phyloP scores from a whole-genome alignment of 805 yeast species.

The Candida parachauliodes region DNA sequence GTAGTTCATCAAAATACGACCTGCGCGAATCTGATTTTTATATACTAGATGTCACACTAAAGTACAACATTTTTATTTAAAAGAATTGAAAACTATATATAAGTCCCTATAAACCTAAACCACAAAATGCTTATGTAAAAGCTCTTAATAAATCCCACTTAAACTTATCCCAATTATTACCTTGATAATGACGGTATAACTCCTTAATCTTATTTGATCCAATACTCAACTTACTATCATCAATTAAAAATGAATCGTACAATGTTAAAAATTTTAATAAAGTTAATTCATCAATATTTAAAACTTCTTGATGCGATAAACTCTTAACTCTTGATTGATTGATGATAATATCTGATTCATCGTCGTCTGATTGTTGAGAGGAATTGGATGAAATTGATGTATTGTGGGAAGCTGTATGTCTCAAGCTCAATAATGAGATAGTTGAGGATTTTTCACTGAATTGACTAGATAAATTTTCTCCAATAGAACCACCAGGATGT shows the following conservation, averaged over 20 bases:
- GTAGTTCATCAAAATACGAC: too few relatives aligned
- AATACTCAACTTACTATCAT: constrained; percentile 7
- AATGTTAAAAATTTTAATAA: constrained; percentile 30
- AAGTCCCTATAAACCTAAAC: neutral
- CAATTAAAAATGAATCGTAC: constrained; percentile 29
- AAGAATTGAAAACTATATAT: neutral
- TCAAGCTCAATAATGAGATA: constrained; percentile 8
- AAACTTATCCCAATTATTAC: constrained; percentile 12
- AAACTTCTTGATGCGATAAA: constrained; percentile 8
- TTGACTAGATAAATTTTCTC: constrained; percentile 35
- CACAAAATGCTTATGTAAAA: neutral
- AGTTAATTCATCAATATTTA: constrained; percentile 25
- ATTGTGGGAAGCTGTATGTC: constrained; percentile 9
- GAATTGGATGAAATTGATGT: constrained; percentile 10
- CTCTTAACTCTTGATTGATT: constrained; percentile 15
- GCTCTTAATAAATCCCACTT: constrained; percentile 12
- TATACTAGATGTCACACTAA: too few relatives aligned
- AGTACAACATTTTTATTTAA: too few relatives aligned
- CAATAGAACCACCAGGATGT: constrained; percentile 94
- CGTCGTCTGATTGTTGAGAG: constrained; percentile 9
- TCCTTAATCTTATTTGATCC: constrained; percentile 7
- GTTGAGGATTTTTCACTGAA: constrained; percentile 8
- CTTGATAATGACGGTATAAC: constrained; percentile 8
- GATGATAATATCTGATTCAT: constrained; percentile 10
- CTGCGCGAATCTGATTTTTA: too few relatives aligned